Percentiles rank a stretch among this genome's conserved stretches.
Evolutionary conservation across 2,329 filamentous ascomycete genomes (phyloP).

Genomic region (Claviceps cyperi): DNA sequence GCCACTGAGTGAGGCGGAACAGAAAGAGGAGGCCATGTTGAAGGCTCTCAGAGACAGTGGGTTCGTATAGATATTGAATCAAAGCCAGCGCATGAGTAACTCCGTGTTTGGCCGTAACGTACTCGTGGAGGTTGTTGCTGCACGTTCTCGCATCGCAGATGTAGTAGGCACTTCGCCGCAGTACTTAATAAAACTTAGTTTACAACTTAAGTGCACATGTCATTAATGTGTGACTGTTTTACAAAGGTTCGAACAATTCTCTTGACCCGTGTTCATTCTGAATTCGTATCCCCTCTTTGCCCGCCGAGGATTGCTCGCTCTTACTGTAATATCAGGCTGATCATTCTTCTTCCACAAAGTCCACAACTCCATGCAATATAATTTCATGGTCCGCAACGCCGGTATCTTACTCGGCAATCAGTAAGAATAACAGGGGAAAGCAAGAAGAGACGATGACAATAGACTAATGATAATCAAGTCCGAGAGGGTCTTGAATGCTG

Average conservation of each 20-base stretch:
- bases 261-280: background rate
- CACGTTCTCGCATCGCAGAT: no score
- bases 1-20: slow-evolving; percentile 14
- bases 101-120: background rate
- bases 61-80: slow-evolving; percentile 13
- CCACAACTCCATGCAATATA: background rate
- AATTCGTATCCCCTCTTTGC: no score
- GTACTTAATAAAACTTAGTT: no score
- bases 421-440: no score
- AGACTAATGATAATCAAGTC: no score
- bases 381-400: background rate
- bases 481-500: background rate
- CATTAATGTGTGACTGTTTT: no score
- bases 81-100: background rate
- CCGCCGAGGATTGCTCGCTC: background rate
- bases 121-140: no score
- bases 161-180: no score
- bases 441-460: no score
- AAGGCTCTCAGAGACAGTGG: slow-evolving; percentile 30
- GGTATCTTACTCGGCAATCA: no score
- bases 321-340: background rate
- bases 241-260: background rate
- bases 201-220: no score
- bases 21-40: slow-evolving; percentile 27
- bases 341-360: background rate